A percentile compares a stretch with the other conserved stretches of the same genome.
phyloP scores from a whole-genome alignment of 768 basidiomycete species.

The Boletus insuetus region DNA sequence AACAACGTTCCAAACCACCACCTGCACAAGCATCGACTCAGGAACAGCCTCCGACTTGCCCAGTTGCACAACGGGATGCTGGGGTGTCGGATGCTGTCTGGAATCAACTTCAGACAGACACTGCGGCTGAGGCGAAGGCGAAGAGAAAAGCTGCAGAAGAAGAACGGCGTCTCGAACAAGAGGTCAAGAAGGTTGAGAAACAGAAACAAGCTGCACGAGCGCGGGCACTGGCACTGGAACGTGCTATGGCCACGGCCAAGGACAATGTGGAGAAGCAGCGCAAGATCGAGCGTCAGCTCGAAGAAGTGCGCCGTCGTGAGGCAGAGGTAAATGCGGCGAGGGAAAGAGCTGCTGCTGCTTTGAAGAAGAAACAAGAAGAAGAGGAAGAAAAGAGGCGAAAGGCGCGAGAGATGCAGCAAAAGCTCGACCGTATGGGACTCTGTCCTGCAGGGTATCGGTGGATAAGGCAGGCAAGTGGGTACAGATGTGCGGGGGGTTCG shows the following conservation, averaged over 20 bases:
- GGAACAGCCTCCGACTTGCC: conserved; percentile 6
- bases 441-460: conserved; percentile 47
- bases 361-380: conserved; percentile 34
- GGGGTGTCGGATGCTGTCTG: conserved; percentile 55
- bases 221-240: conserved; percentile 13
- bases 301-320: conserved; percentile 31
- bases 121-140: conserved; percentile 24
- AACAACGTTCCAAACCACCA: background rate
- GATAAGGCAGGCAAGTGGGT: conserved; percentile 41
- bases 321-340: conserved; percentile 23
- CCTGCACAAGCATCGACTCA: background rate
- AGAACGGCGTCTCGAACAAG: conserved; percentile 17
- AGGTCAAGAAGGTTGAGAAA: conserved; percentile 14
- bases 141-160: conserved; percentile 19
- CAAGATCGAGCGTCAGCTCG: conserved; percentile 28
- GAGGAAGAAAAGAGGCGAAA: conserved; percentile 35
- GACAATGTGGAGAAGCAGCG: conserved; percentile 16
- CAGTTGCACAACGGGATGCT: conserved; percentile 38
- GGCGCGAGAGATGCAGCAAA: conserved; percentile 38
- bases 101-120: conserved; percentile 45
- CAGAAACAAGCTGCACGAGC: conserved; percentile 10
- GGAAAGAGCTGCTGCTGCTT: conserved; percentile 23
- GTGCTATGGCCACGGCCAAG: conserved; percentile 20
- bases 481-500: conserved; percentile 45
- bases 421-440: conserved; percentile 45